Evolutionary conservation across 768 basidiomycete genomes (phyloP), one percentile per base, ranked within the genome.

Genomic region (Podaxis rugospora): DNA sequence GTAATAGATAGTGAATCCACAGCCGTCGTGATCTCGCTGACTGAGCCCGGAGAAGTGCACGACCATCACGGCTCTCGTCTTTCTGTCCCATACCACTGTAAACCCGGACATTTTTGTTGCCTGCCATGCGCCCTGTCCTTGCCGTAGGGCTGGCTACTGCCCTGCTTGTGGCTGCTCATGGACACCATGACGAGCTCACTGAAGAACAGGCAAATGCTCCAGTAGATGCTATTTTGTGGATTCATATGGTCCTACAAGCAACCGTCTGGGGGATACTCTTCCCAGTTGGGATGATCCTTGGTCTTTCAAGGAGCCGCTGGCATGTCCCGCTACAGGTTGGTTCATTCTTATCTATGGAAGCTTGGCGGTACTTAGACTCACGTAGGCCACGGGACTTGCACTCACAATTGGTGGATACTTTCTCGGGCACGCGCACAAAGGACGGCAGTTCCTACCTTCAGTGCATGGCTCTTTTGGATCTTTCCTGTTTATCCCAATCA

Each of bases 271-370:
- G 92, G 3, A 66, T 96, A 2, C 68, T 94, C 35, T 97, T 96
- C 68, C 95, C 95, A 0, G 78, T 87, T 5, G 95, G 88, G 28
- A 90, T 90, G 89, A 86, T 91, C 0, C 73, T 91, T 3, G 88
- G 88, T 16, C 74, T 92, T 14, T 74, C 84, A n/a, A 80, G 86
- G 62, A 95, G 93, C 71, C 82, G 86, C 67, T 95, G 90, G 87
- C 95, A 97, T 71, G 93, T 95, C 47, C 94, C 95, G 4, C 70
- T 94, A 4, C 95, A 96, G 75, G 90, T 88, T 53, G 40, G 79
- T 67, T 23, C 49, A 27, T 55, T 27, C 64, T 35, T 27, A 42
- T 16, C 50, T 28, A 9, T n/a, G 6, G 25, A 28, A 42, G 37
- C 2, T 13, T 18, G 9, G 14, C 14, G 10, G 2, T 42, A 32